Base-by-base conservation (phyloP, 805 yeast genomes). In the Metschnikowia kofuensis region DNA sequence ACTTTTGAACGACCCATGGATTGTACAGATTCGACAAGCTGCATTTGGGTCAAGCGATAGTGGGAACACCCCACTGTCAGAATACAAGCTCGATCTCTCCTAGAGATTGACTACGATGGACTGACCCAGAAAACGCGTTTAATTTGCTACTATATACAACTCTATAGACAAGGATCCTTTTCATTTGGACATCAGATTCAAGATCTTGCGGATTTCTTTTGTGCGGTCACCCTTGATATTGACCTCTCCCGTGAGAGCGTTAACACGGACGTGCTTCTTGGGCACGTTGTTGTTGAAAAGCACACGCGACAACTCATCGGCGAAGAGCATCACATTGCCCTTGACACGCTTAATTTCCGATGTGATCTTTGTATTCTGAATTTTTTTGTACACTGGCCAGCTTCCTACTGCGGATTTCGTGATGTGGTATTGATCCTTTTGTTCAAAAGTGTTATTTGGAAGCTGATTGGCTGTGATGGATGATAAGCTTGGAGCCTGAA, bases 1-100 rank as follows among this genome's bases (percentile, higher is more conserved):
- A 58, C 74, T 94, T 44, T 69, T 92, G 55, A 79, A 79, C 53
- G 96, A 91, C 63, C 96, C 96, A 4, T 91, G 97, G 97, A 85
- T 90, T 47, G 78, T 79, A 40, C 80, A 82, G 35, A 86, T 86
- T 48, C 68, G 91, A 56, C 79, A 80, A 52, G 77, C 81, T 47
- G 91, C 91, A 0, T 86, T 86, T 62, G 86, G 74, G 1, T 55
- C 66, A 9, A 52, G 65, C 7, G 68, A 66, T 11, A 61, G 62
- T 10, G 65, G 65, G 10, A 56, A 57, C 36, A 70, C 77, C 2
- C 76, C 78, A 14, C 59, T 66, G 7, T 65, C 72, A 7, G 77
- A 72, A 38, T 38, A 29, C 44, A 45, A 45, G 15, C 28, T 34
- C 27, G 50, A 47, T 10, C 44, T 47, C 34, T 27, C 40, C 7